Conservation (phyloP, 441 rosid species). For the Pelargonium cotyledonis region DNA sequence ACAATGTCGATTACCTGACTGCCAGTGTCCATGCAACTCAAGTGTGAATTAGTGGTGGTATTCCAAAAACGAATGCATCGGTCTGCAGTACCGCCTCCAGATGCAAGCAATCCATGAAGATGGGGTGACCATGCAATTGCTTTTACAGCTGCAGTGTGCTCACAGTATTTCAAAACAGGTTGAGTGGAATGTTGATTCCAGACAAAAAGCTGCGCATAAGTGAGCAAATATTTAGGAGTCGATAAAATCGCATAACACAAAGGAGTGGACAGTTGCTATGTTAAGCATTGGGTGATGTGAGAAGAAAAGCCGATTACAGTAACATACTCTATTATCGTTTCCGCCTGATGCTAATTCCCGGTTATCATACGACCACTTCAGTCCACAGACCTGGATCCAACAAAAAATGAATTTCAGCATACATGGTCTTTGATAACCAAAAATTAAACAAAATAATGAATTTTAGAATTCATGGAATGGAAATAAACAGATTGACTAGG, state of each 20-base stretch:
- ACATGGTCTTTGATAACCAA: no score
- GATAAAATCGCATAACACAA: not conserved
- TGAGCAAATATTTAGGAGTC: slow-evolving; percentile 10
- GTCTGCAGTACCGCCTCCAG: slow-evolving; percentile 98
- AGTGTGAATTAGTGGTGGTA: slow-evolving; percentile 77
- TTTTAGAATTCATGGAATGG: not conserved
- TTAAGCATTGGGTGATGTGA: not conserved
- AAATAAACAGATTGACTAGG: not conserved
- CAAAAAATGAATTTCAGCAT: not conserved
- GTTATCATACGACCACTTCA: slow-evolving; percentile 97
- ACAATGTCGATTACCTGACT: slow-evolving; percentile 53
- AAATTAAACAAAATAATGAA: no score
- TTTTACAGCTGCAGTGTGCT: slow-evolving; percentile 95
- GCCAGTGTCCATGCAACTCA: slow-evolving; percentile 82
- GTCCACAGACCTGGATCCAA: slow-evolving; percentile 58
- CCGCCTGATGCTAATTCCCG: slow-evolving; percentile 98
- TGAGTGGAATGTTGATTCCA: slow-evolving; percentile 95
- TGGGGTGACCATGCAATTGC: slow-evolving; percentile 99
- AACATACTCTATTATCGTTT: slow-evolving; percentile 80
- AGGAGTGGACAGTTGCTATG: not conserved
- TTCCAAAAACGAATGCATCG: slow-evolving; percentile 96
- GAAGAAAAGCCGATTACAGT: not conserved
- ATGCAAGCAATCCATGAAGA: slow-evolving; percentile 83
- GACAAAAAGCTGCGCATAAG: slow-evolving; percentile 58
- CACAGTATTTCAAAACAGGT: slow-evolving; percentile 66